Evolutionary conservation across 2,329 filamentous ascomycete species (phyloP).

Genomic region (Botryotinia globosa): DNA sequence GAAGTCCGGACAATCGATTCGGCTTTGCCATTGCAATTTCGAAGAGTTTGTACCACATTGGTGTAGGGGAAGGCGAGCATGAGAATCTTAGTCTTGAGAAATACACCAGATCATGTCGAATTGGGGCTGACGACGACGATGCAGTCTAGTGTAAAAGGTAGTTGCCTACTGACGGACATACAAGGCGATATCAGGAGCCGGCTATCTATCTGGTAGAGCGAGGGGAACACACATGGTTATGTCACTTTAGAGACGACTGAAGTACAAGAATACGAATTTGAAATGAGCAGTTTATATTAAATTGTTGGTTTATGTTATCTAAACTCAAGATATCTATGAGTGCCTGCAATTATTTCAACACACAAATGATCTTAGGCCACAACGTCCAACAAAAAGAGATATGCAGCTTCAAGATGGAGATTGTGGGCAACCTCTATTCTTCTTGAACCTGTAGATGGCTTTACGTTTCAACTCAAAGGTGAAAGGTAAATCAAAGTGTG

Average conservation of each 20-base stretch:
- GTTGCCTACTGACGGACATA: background rate
- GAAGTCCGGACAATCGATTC: background rate
- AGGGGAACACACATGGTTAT: background rate
- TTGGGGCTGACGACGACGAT: background rate
- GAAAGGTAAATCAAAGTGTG: background rate
- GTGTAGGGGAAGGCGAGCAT: background rate
- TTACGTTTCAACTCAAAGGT: background rate
- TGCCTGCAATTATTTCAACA: background rate
- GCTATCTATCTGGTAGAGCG: background rate
- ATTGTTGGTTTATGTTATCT: background rate
- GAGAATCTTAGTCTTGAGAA: background rate
- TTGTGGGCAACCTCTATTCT: background rate
- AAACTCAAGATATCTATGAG: background rate
- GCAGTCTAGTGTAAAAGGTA: background rate
- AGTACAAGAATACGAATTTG: background rate
- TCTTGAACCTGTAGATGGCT: background rate
- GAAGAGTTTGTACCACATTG: background rate
- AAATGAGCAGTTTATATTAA: background rate
- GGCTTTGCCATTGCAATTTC: background rate
- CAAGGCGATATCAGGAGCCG: no score
- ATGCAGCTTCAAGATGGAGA: no score
- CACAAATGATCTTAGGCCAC: background rate
- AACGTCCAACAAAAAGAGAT: no score
- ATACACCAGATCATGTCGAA: background rate
- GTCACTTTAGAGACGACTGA: background rate